Percentiles rank a stretch among this genome's conserved stretches.
Conservation (phyloP, 257 asterid genomes). For the Solanum pinnatisectum region DNA sequence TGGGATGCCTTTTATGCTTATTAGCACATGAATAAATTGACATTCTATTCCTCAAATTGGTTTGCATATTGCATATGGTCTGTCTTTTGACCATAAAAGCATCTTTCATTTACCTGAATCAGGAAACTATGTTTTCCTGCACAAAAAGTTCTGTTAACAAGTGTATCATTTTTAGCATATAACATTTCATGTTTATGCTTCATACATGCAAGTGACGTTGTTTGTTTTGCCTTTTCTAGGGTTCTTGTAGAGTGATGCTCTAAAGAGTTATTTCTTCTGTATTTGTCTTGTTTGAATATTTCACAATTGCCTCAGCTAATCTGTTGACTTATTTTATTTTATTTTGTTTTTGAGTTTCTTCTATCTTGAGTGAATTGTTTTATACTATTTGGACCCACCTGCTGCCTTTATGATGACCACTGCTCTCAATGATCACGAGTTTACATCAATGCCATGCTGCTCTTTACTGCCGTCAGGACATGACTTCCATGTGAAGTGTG, state of each 20-base stretch:
- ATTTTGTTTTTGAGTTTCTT: background rate
- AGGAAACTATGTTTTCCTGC: background rate
- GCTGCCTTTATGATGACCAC: background rate
- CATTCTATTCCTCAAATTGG: background rate
- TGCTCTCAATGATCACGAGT: background rate
- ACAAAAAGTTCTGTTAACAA: background rate
- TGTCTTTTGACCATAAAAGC: background rate
- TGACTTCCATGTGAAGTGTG: background rate
- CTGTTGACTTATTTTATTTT: background rate
- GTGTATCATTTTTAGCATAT: background rate
- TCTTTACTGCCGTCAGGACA: background rate
- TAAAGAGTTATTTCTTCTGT: background rate
- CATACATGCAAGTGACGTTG: background rate
- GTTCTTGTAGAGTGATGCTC: background rate
- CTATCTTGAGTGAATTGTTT: background rate
- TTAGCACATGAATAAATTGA: background rate
- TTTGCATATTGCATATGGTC: background rate
- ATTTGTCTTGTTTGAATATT: background rate
- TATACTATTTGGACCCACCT: background rate
- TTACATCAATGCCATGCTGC: background rate
- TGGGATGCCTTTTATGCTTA: background rate
- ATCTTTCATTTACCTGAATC: background rate
- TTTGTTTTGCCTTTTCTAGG: background rate
- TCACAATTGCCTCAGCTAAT: background rate
- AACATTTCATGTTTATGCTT: background rate